Evolutionary conservation across 257 asterid genomes (phyloP).

Genomic region (Anisodus acutangulus): DNA sequence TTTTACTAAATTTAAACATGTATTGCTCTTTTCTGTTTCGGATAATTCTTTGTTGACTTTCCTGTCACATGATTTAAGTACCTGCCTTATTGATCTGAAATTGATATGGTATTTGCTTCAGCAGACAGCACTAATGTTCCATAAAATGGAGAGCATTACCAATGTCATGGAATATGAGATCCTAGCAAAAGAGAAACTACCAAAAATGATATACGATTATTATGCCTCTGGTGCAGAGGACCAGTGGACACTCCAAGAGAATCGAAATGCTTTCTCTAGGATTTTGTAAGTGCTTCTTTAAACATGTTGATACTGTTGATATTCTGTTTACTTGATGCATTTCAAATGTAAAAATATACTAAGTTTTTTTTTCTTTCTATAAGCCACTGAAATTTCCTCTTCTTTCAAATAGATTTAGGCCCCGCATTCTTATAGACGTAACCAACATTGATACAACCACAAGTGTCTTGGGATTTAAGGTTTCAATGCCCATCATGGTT

Average conservation of each 20-base stretch:
- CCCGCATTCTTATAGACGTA: conserved; percentile 83
- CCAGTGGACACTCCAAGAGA: conserved; percentile 75
- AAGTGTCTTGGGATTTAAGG: conserved; percentile 61
- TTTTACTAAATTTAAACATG: neutral
- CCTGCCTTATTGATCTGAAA: neutral
- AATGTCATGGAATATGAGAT: conserved; percentile 69
- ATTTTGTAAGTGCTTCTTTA: conserved; percentile 54
- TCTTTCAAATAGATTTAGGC: conserved; percentile 63
- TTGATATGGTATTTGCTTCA: neutral
- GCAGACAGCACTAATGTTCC: conserved; percentile 21
- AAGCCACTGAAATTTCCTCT: conserved; percentile 22
- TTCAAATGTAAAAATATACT: neutral
- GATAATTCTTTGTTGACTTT: neutral
- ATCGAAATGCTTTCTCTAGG: conserved; percentile 63
- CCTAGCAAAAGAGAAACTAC: conserved; percentile 62
- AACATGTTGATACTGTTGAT: neutral
- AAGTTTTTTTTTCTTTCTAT: neutral
- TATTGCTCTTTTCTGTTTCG: neutral
- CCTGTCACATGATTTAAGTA: neutral
- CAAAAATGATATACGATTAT: conserved; percentile 73
- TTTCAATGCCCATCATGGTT: conserved; percentile 91
- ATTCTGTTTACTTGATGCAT: neutral
- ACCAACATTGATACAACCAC: conserved; percentile 67
- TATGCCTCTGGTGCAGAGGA: conserved; percentile 82
- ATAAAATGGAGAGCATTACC: conserved; percentile 59